Conservation (phyloP, 1,284 basidiomycete genomes). For the Sanghuangporus weigelae region DNA sequence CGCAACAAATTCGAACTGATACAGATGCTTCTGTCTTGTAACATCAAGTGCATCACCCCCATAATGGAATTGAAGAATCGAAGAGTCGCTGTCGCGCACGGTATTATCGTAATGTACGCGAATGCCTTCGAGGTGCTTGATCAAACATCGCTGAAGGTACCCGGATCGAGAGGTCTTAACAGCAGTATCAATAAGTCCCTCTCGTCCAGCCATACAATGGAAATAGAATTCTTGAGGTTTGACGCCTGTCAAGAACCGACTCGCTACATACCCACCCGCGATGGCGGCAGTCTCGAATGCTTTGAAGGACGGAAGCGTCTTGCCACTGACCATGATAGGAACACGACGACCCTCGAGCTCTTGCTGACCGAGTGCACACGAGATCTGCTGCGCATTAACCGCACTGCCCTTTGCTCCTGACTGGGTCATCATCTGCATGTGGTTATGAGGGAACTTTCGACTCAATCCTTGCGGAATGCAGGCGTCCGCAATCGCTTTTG, state of each 20-base stretch:
- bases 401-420: conserved; percentile 98
- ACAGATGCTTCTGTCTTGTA: conserved; percentile 89
- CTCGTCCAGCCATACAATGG: conserved; percentile 99
- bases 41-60: conserved; percentile 97
- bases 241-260: conserved; percentile 98
- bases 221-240: conserved; percentile 99
- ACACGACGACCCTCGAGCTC: conserved; percentile 98
- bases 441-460: conserved; percentile 95
- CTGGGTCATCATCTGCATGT: conserved; percentile 99
- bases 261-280: conserved; percentile 99
- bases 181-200: conserved; percentile 98
- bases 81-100: conserved; percentile 91
- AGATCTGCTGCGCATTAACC: conserved; percentile 98
- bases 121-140: conserved; percentile 97
- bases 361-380: conserved; percentile 95
- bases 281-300: conserved; percentile 96
- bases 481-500: conserved; percentile 85
- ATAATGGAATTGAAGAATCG: conserved; percentile 95
- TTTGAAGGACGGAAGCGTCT: conserved; percentile 96
- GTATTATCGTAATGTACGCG: conserved; percentile 98
- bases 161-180: conserved; percentile 99
- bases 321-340: conserved; percentile 98
- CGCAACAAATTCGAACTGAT: conserved; percentile 91
- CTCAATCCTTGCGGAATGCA: conserved; percentile 87
- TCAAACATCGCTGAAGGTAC: conserved; percentile 96